These are phyloP conservation scores for Adansonia rubrostipa DNA, from an alignment of 441 rosid genomes.

Conservation along the genomic window DNA sequence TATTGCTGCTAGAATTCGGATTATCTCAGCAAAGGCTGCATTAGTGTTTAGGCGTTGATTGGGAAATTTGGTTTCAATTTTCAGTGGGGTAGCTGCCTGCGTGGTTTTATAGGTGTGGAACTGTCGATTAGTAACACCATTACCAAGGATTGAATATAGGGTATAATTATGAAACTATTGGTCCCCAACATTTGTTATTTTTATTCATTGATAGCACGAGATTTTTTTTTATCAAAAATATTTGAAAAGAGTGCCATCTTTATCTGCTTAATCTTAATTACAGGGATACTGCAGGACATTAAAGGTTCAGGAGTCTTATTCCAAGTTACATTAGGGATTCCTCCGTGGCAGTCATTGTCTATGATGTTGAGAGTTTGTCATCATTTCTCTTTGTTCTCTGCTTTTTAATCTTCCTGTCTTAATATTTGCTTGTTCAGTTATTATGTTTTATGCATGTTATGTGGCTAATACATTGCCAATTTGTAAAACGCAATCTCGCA, in stretches of 20 bases:
- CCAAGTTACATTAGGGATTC: constrained; percentile 65
- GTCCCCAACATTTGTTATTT: neutral
- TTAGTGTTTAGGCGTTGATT: neutral
- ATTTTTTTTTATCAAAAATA: neutral
- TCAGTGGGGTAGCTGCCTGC: neutral
- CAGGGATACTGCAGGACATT: constrained; percentile 97
- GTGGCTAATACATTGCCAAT: neutral
- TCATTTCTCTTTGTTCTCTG: constrained; percentile 16
- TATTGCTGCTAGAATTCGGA: neutral
- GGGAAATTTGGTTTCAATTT: neutral
- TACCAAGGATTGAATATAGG: neutral
- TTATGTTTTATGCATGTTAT: neutral
- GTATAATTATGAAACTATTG: neutral
- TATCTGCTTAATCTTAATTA: neutral
- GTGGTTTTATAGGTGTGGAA: neutral
- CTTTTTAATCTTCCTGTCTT: neutral
- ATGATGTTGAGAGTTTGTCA: constrained; percentile 79
- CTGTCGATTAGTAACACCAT: neutral
- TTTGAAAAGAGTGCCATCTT: neutral
- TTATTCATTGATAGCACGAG: too few relatives aligned
- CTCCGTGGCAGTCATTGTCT: constrained; percentile 85
- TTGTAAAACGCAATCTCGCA: too few relatives aligned
- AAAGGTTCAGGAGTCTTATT: constrained; percentile 47
- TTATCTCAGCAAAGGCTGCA: neutral
- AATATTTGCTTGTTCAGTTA: neutral